These are phyloP conservation scores for Piper betle DNA, from an alignment of 164 flowering plant species.

Conservation along the genomic window DNA sequence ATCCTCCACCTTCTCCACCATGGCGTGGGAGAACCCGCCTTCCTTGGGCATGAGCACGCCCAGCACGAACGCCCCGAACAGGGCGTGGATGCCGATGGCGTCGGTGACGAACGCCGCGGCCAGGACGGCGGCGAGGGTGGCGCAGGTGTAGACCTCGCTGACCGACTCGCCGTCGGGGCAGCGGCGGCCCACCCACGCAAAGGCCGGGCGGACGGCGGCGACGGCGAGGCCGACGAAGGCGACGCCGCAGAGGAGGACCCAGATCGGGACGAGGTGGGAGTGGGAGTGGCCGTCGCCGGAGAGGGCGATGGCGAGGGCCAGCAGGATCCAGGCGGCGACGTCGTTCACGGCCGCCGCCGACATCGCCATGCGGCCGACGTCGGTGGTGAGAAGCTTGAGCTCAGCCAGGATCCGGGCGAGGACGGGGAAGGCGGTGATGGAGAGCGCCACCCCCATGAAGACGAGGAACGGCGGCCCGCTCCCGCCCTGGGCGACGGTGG, in stretches of 20 bases:
- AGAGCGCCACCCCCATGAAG: slow-evolving; percentile 83
- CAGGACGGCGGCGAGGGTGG: slow-evolving; percentile 39
- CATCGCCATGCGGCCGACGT: slow-evolving; percentile 73
- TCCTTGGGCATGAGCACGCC: slow-evolving; percentile 71
- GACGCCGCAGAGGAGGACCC: slow-evolving; percentile 49
- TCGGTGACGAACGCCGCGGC: slow-evolving; percentile 68
- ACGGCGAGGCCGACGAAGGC: slow-evolving; percentile 23
- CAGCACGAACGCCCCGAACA: slow-evolving; percentile 77
- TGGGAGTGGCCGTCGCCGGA: slow-evolving; percentile 31
- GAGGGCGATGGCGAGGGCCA: slow-evolving; percentile 66
- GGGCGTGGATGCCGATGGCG: slow-evolving; percentile 67
- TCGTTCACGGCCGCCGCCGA: slow-evolving; percentile 89
- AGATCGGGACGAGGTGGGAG: slow-evolving; percentile 39
- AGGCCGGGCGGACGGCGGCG: slow-evolving; percentile 28
- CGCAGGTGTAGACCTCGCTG: slow-evolving; percentile 49
- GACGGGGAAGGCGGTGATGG: slow-evolving; percentile 84
- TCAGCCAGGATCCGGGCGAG: slow-evolving; percentile 77
- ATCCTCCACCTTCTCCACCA: slow-evolving; percentile 77
- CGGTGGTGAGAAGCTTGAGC: slow-evolving; percentile 67
- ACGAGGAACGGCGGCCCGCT: slow-evolving; percentile 39
- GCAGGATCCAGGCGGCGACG: slow-evolving; percentile 79
- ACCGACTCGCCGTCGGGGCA: slow-evolving; percentile 64
- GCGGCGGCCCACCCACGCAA: slow-evolving; percentile 38
- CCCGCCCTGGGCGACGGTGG: slow-evolving; percentile 45
- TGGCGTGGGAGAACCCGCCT: slow-evolving; percentile 49